Base-by-base conservation (phyloP, 2,329 filamentous ascomycete genomes). In the Cladosporium sphaerospermum region DNA sequence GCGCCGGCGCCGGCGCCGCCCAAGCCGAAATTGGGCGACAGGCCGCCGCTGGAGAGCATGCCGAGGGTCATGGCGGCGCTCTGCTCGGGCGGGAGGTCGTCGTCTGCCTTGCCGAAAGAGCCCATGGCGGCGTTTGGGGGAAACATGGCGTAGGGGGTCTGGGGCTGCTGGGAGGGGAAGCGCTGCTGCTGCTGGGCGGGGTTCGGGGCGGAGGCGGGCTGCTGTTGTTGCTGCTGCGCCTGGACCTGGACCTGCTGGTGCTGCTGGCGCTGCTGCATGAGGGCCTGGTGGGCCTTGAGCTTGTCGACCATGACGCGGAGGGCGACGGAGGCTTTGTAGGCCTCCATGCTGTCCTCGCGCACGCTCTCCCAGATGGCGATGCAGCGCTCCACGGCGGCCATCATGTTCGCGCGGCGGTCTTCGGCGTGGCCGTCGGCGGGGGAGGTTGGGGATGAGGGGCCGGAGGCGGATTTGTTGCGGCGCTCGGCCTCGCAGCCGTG, bases 221-320 rank as follows among this genome's bases (percentile, higher is more conserved):
- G 52, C 18, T 53, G 44, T 18, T 42, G 51, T 16, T 49, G 45
- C 39, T 49, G 55, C 31, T 45, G 52, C 4, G 23, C 4, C 23
- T 28, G 16, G 16, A 18, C 2, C 18, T 53, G 23, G 19, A 5
- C 13, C 36, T 55, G 48, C 31, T 54, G 53, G 48, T 57, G 55
- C 31, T 56, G 55, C 28, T 64, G n/a, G 53, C 45, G 9, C 19
- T 51, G 48, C 28, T 44, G 40, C 19, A 14, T 42, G 6, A 28
- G 9, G 32, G 59, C 55, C 18, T 67, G 68, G 9, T 78, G 75
- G 53, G 72, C 73, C 62, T 79, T 84, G 51, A 96, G 77, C 68
- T 93, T 93, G 32, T 83, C 78, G 42, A 97, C 73, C 81, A 97
- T 90, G 48, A 96, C 83, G 18, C 83, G 84, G n/a, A 97, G 75